A percentile compares a stretch with the other conserved stretches of the same genome.
These are phyloP conservation scores for Dissoconium aciculare DNA, from an alignment of 2,329 filamentous ascomycete species.

Conservation along the genomic window DNA sequence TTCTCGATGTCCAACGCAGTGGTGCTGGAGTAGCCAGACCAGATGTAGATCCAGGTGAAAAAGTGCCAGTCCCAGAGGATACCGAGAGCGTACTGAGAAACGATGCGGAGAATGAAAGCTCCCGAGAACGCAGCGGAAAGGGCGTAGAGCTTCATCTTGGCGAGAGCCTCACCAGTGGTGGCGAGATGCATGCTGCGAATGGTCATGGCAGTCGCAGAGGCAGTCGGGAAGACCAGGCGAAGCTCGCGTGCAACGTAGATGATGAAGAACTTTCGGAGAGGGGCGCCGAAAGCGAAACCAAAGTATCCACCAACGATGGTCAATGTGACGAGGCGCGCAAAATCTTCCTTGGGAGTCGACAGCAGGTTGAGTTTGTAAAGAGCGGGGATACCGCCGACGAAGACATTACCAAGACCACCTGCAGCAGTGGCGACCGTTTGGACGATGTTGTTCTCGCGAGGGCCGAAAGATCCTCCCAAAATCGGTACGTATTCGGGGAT, in stretches of 20 bases:
- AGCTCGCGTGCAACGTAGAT: slow-evolving; percentile 48
- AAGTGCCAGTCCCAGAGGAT: slow-evolving; percentile 37
- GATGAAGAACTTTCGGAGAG: slow-evolving; percentile 49
- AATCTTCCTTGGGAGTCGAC: slow-evolving; percentile 39
- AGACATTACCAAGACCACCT: slow-evolving; percentile 42
- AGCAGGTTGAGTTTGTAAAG: slow-evolving; percentile 43
- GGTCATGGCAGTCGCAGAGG: slow-evolving; percentile 46
- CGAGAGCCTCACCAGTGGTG: slow-evolving; percentile 36
- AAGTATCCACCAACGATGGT: slow-evolving; percentile 50
- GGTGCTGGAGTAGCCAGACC: slow-evolving; percentile 39
- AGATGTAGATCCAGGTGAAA: slow-evolving; percentile 39
- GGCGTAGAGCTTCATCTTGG: slow-evolving; percentile 43
- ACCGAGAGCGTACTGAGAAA: slow-evolving; percentile 44
- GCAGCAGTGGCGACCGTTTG: slow-evolving; percentile 46
- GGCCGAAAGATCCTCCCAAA: slow-evolving; percentile 41
- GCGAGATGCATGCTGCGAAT: slow-evolving; percentile 49
- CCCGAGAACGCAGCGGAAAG: slow-evolving; percentile 36
- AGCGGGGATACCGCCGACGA: slow-evolving; percentile 45
- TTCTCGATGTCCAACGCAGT: slow-evolving; percentile 40
- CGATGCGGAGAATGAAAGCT: slow-evolving; percentile 40
- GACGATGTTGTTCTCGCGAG: slow-evolving; percentile 48
- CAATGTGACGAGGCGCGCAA: slow-evolving; percentile 43
- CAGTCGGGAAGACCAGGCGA: slow-evolving; percentile 44
- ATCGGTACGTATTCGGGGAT: slow-evolving; percentile 36
- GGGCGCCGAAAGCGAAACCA: slow-evolving; percentile 37